These are phyloP conservation scores for Trichoderma aggressivum DNA, from an alignment of 2,329 filamentous ascomycete species.

Conservation along the genomic window DNA sequence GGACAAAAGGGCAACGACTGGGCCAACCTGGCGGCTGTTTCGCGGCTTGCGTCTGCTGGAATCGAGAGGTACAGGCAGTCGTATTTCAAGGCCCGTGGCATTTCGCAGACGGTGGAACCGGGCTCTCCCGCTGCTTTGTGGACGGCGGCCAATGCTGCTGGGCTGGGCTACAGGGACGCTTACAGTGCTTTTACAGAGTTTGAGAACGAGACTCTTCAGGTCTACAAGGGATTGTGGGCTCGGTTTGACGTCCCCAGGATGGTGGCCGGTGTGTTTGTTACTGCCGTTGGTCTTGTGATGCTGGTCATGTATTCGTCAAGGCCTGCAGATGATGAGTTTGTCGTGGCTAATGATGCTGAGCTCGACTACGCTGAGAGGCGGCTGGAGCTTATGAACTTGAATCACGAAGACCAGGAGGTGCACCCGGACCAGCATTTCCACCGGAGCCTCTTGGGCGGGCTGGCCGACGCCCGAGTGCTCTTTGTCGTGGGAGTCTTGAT, in stretches of 20 bases:
- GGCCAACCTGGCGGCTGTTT: slow-evolving; percentile 73
- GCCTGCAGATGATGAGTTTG: slow-evolving; percentile 53
- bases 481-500: slow-evolving; percentile 30
- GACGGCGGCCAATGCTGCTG: slow-evolving; percentile 45
- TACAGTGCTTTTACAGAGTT: slow-evolving; percentile 66
- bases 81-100: slow-evolving; percentile 71
- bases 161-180: slow-evolving; percentile 37
- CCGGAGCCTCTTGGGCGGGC: slow-evolving; percentile 33
- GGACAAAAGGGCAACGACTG: slow-evolving; percentile 67
- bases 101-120: slow-evolving; percentile 55
- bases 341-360: slow-evolving; percentile 53
- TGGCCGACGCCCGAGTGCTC: slow-evolving; percentile 36
- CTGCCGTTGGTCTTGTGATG: slow-evolving; percentile 63
- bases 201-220: slow-evolving; percentile 70
- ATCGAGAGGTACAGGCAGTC: slow-evolving; percentile 85
- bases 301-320: slow-evolving; percentile 70
- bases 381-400: slow-evolving; percentile 46
- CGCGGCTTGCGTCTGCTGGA: slow-evolving; percentile 74
- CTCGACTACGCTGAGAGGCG: slow-evolving; percentile 58
- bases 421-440: slow-evolving; percentile 38
- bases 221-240: slow-evolving; percentile 86
- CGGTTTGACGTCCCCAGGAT: slow-evolving; percentile 87
- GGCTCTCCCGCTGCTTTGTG: slow-evolving; percentile 41
- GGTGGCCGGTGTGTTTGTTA: slow-evolving; percentile 70
- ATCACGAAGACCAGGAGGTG: slow-evolving; percentile 38